phyloP scores from a whole-genome alignment of 495 filamentous ascomycete genomes.

The Echria macrotheca region DNA sequence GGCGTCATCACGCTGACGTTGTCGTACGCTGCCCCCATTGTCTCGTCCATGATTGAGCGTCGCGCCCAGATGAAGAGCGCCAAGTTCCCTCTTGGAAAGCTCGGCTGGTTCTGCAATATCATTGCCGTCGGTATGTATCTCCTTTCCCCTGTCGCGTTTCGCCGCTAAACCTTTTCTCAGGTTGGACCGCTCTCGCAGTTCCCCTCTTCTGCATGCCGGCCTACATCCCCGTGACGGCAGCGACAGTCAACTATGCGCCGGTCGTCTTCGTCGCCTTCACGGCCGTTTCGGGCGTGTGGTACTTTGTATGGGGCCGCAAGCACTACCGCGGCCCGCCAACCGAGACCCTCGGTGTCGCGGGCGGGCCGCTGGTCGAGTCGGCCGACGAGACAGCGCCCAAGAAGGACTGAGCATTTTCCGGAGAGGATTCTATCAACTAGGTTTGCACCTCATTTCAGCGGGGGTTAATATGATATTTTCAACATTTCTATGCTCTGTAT shows the following conservation, averaged over 20 bases:
- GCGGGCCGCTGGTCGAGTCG: background rate
- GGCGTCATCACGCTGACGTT: constrained; percentile 56
- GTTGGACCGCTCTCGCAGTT: constrained; percentile 57
- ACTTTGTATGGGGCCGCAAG: constrained; percentile 54
- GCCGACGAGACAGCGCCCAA: constrained; percentile 1
- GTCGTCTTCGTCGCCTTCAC: constrained; percentile 59
- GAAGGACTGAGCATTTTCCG: constrained; percentile 10
- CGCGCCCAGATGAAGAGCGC: constrained; percentile 48
- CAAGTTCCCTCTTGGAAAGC: constrained; percentile 48
- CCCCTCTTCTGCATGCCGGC: constrained; percentile 63
- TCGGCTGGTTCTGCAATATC: constrained; percentile 54
- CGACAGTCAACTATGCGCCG: constrained; percentile 60
- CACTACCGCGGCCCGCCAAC: constrained; percentile 63
- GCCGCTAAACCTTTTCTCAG: constrained; percentile 24
- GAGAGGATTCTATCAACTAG: constrained; percentile 9
- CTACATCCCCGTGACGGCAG: constrained; percentile 51
- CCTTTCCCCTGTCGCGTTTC: constrained; percentile 10
- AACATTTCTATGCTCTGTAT: background rate
- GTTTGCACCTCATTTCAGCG: constrained; percentile 11
- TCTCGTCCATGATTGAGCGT: constrained; percentile 46
- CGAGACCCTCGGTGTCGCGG: constrained; percentile 12
- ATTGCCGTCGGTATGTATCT: constrained; percentile 47
- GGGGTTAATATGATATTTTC: no score
- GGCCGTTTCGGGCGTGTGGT: constrained; percentile 40
- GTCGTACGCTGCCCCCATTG: constrained; percentile 55